Base-by-base conservation (phyloP, 2,329 filamentous ascomycete species). In the Neofusicoccum sp. region DNA sequence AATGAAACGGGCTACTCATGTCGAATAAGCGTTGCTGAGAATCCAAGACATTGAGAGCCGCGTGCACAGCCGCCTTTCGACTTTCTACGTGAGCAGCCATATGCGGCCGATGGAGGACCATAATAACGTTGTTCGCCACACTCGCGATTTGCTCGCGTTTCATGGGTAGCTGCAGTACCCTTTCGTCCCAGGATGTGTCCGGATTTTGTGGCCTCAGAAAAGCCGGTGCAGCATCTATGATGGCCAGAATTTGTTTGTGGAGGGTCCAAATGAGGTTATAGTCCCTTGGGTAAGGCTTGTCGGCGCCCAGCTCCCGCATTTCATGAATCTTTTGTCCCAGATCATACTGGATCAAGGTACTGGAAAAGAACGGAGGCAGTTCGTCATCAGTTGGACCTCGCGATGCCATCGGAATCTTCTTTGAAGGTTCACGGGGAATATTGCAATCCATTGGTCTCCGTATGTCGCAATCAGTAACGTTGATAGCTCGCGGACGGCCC, bases 81-180 rank as follows among this genome's bases (percentile, higher is more conserved):
- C 49, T 54, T 41, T 54, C 49, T 11, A 54, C 34, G 14, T 54
- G 49, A 8, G 11, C 41, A 4, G 49, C 34, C 49, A 54, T 54
- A 36, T 54, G 49, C 12, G 49, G 24, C 7, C 49, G 49, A 41
- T 54, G 49, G n/a, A 54, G 34, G 24, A 54, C 49, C 49, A 54
- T 54, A 24, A 54, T 28, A 20, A 54, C 9, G 24, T 30, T 30
- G 49, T 54, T 38, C 6, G 49, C 34, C 14, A 54, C 49, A 30
- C 34, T 54, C 14, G 7, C 16, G 14, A 54, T 41, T 31, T 54
- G 49, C 24, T 41, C 34, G 7, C 49, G 24, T 26, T 54, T 54
- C 36, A 30, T 41, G 26, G 49, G 26, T 8, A 54, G 34, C 3
- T 30, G 3, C 6, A 36, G 14, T 14, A 30, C 40, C 34, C 41